Evolutionary conservation across 2,329 filamentous ascomycete genomes (phyloP), one percentile per base, ranked within the genome.

Genomic region (Mollisia scopiformis): DNA sequence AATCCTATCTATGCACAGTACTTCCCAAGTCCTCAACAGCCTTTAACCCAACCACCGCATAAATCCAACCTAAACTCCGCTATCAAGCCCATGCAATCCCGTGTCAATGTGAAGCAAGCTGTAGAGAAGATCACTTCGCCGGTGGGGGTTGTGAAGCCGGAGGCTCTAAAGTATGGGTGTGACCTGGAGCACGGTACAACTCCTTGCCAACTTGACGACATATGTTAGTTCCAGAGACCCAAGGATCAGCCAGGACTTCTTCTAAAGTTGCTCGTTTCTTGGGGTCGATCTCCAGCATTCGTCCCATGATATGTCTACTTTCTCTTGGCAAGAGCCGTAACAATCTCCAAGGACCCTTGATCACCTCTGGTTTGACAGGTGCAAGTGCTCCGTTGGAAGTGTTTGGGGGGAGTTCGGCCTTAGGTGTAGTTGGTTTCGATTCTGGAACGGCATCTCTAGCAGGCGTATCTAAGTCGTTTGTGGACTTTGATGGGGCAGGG

Each of bases 341-440:
- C 46, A 99, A 84, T 50, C 95, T 86, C 90, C 94, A 96, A 2
- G 95, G 95, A 0, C 95, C 95, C 71, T 93, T 92, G 68, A 99
- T 96, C 0, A 92, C 86, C 73, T 93, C 90, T 7, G 72, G 64
- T 49, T 71, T 89, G 71, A 85, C 87, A 33, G 86, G 84, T 1
- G 68, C 71, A 39, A 62, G 62, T 28, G 64, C 27, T 11, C 55
- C 61, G 37, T 61, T 63, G 23, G 57, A 46, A 33, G 49, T 30
- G 21, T 61, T 52, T 14, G 58, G 23, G 7, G 61, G 33, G 14
- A 30, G 31, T 52, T 69, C 66, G 2, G 64, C 56, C 51, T 68
- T 65, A 1, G 64, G 59, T 33, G 63, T 43, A 10, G 63, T 39
- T 25, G 54, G 55, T 6, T 58, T 53, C 11, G 54, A 39, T 6